Evolutionary conservation across 169 alveolate genomes (phyloP), one percentile per base, ranked within the genome.

Genomic region (Plasmodium blacklocki): DNA sequence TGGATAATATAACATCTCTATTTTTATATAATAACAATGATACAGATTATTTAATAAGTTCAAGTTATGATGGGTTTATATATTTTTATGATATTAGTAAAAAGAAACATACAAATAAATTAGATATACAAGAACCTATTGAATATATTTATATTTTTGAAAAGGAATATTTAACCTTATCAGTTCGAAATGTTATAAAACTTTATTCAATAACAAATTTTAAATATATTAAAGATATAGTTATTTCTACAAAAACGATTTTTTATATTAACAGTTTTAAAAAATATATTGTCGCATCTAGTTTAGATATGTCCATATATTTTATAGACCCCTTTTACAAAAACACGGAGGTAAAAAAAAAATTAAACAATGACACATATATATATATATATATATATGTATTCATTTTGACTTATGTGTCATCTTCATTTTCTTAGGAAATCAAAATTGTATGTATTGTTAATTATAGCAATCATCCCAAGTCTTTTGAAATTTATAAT

Each of bases 51-150:
- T 72, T 86, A 72, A 86, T 86, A n/a, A 86, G 92, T 32, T 45
- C 88, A 32, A 67, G 92, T 54, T 86, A 86, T 71, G 92, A 86
- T 52, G 92, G 92, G 7, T 72, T 49, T 71, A 59, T 86, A 49
- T 72, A 59, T 67, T 45, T 86, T 15, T 86, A 86, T 71, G 67
- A 86, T 21, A 26, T 64, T 23, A 43, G 11, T 45, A 59, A 15
- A 56, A 68, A 68, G 9, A 49, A 52, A 11, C 5, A 39, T 8
- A 15, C 70, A 21, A 68, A 80, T 43, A 72, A 86, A 63, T 45
- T 86, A 86, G 92, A 86, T 64, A 23, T 71, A 18, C 47, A 59
- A 4, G 86, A 71, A 59, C 92, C 92, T n/a, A 39, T 86, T 47
- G 92, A 86, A 9, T 60, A 56, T 50, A 21, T 86, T 47, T 18